phyloP scores from a whole-genome alignment of 2,329 filamentous ascomycete species.

The Pseudocercospora crystallina region DNA sequence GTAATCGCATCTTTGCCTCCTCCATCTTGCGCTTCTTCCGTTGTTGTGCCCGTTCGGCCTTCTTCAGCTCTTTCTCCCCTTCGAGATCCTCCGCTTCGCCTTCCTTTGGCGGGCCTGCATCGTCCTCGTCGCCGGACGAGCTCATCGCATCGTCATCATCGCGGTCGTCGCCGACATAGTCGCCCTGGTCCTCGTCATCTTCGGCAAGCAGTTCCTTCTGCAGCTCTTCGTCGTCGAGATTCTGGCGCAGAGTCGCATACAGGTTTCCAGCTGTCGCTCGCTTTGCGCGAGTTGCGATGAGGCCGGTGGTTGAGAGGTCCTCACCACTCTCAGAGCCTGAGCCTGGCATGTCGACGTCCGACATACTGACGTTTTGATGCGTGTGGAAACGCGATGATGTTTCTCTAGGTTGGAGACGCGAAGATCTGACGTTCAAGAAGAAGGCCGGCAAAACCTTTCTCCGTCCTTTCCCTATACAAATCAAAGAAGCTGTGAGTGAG shows the following conservation, averaged over 20 bases:
- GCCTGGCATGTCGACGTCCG: constrained; percentile 25
- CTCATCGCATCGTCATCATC: constrained; percentile 75
- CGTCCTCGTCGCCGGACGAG: constrained; percentile 79
- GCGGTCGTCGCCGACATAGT: constrained; percentile 41
- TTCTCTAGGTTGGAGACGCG: no score
- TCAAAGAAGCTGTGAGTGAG: no score
- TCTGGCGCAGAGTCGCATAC: constrained; percentile 73
- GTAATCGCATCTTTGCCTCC: constrained; percentile 65
- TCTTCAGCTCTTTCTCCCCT: constrained; percentile 84
- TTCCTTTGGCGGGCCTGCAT: constrained; percentile 51
- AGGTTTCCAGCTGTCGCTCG: constrained; percentile 82
- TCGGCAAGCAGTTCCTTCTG: constrained; percentile 45
- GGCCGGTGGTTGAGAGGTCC: constrained; percentile 43
- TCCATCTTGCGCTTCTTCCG: constrained; percentile 80
- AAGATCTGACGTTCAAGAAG: no score
- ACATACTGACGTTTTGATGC: constrained; percentile 20
- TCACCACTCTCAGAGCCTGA: constrained; percentile 24
- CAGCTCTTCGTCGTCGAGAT: constrained; percentile 46
- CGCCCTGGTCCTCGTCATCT: constrained; percentile 52
- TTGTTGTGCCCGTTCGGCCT: constrained; percentile 68
- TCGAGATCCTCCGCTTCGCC: constrained; percentile 67
- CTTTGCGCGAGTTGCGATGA: constrained; percentile 70
- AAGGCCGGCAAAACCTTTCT: no score
- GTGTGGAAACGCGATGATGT: no score
- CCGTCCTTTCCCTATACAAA: no score